A percentile compares a stretch with the other conserved stretches of the same genome.
Evolutionary conservation across 2,329 filamentous ascomycete genomes (phyloP).

Genomic region (Aspergillus sp.): DNA sequence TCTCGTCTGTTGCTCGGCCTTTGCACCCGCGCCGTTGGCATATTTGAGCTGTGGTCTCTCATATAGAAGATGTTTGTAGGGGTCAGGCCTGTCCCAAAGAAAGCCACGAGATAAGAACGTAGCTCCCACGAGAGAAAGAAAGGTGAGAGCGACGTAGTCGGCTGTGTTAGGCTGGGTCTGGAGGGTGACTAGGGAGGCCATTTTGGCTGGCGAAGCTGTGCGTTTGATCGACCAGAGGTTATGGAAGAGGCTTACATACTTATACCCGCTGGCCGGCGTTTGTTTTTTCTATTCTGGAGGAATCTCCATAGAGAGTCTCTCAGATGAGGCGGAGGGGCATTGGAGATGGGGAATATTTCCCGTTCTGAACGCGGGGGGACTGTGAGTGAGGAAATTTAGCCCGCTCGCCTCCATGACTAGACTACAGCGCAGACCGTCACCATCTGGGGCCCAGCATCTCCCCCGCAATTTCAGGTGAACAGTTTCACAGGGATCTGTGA

Average conservation of each 20-base stretch:
- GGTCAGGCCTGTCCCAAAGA: slow-evolving; percentile 52
- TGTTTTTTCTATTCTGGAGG: too few species aligned
- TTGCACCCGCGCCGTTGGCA: slow-evolving; percentile 15
- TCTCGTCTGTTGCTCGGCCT: slow-evolving; percentile 38
- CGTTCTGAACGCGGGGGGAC: background rate
- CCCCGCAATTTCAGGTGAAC: too few species aligned
- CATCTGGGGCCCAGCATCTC: background rate
- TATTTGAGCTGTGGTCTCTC: slow-evolving; percentile 49
- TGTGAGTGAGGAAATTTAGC: slow-evolving; percentile 15
- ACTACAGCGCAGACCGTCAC: background rate
- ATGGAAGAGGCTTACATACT: background rate
- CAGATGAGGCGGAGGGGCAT: background rate
- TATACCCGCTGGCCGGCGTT: background rate
- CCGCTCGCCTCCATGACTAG: slow-evolving; percentile 2
- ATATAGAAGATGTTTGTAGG: slow-evolving; percentile 50
- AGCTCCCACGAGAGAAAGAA: slow-evolving; percentile 37
- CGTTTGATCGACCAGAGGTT: background rate
- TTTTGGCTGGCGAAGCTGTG: background rate
- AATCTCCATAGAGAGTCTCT: too few species aligned
- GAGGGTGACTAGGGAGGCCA: slow-evolving; percentile 3
- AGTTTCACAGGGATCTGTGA: too few species aligned
- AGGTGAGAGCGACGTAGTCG: slow-evolving; percentile 38
- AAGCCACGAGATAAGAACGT: slow-evolving; percentile 46
- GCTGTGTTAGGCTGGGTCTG: slow-evolving; percentile 21
- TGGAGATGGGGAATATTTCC: slow-evolving; percentile 11